Evolutionary conservation across 2,329 filamentous ascomycete genomes (phyloP), one percentile per base, ranked within the genome.

Genomic region (Tolypocladium inflatum): DNA sequence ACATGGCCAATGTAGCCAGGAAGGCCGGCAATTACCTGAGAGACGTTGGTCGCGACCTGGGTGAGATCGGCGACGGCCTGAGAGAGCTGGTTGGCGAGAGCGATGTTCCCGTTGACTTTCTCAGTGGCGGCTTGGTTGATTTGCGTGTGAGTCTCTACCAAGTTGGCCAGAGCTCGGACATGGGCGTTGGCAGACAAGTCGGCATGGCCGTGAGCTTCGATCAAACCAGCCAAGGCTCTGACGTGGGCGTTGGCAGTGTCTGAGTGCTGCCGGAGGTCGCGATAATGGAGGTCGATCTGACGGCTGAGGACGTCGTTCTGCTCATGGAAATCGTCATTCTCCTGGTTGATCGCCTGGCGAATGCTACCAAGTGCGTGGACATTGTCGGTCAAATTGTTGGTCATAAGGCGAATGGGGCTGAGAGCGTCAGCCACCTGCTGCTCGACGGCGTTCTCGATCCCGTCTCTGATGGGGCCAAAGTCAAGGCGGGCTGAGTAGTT

Each of bases 401-500:
- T 55, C 10, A 71, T 69, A 23, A 71, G 53, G 3, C 68, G 64
- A 11, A 73, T 57, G 3, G 70, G 71, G 0, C 61, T 62, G 8
- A 69, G 63, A 0, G 71, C 71, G 39, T 70, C 68, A 0, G 67
- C 62, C 35, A 73, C 55, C 37, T 65, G 11, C n/a, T 69, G 63
- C 35, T 73, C 71, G 0, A 70, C 69, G 2, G 59, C 63, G 1
- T 69, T 61, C 43, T 72, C 71, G 15, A 73, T 66, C 5, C 63
- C 61, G 38, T 72, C 57, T 23, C 39, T 30, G 53, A 58, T 55
- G 21, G 15, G 19, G 19, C 35, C 42, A 21, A 39, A 9, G 21
- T 50, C 42, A 39, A 39, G 19, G 6, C 17, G 41, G 7, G 41
- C 39, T 4, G 41, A 39, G 51, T 30, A 10, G 37, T 15, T 54